phyloP scores from a whole-genome alignment of 1,139 yeast genomes.

The Saccharomyces uvarum region DNA sequence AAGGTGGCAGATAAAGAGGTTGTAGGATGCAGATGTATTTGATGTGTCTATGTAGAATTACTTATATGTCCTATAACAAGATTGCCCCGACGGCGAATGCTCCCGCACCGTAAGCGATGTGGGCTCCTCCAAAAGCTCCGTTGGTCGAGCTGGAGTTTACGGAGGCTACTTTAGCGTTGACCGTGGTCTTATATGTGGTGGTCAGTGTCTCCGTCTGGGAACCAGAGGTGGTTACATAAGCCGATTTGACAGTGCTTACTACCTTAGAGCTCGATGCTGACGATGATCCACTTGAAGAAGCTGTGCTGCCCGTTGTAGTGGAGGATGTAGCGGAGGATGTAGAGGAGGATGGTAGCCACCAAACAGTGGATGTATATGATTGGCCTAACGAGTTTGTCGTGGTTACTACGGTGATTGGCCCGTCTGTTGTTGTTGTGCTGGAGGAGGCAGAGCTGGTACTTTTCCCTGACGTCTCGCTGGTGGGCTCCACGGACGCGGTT shows the following conservation, averaged over 20 bases:
- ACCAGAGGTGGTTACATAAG: constrained; percentile 2
- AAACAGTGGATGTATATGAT: constrained; percentile 24
- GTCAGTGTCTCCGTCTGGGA: constrained; percentile 7
- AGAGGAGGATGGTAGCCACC: constrained; percentile 30
- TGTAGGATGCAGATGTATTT: neutral
- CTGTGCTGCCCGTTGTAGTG: constrained; percentile 1
- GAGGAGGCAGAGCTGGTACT: neutral
- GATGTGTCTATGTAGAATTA: neutral
- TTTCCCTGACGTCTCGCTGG: constrained; percentile 3
- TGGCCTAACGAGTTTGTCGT: constrained; percentile 21
- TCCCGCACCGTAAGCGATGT: constrained; percentile 5
- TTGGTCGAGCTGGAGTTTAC: constrained; percentile 10
- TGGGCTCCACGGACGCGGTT: constrained; percentile 1
- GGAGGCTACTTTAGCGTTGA: constrained; percentile 6
- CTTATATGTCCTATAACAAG: neutral
- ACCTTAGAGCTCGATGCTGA: neutral
- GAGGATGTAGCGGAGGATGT: constrained; percentile 13
- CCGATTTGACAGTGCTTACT: constrained; percentile 1
- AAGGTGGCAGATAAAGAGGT: neutral
- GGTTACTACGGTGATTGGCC: constrained; percentile 33
- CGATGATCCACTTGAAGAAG: neutral
- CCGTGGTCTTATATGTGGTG: constrained; percentile 7
- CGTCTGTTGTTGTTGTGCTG: constrained; percentile 25
- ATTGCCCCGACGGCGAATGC: constrained; percentile 5
- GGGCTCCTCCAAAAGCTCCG: constrained; percentile 7